These are phyloP conservation scores for Pilaira anomala DNA, from an alignment of 192 early-diverging fungal species.

Conservation along the genomic window DNA sequence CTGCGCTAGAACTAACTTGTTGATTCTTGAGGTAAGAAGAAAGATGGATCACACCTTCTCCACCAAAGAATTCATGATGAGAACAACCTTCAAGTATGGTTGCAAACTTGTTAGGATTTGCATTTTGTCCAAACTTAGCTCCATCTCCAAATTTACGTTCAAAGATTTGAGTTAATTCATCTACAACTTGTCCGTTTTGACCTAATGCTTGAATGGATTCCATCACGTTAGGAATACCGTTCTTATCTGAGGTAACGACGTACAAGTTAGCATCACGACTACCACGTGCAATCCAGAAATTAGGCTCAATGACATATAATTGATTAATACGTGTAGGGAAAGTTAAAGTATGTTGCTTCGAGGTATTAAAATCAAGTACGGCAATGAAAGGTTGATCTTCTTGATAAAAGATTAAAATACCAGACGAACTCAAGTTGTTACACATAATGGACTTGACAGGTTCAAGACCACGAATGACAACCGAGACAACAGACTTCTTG, in stretches of 20 bases:
- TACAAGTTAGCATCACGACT: conserved; percentile 39
- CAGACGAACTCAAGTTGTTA: conserved; percentile 30
- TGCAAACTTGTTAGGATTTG: neutral
- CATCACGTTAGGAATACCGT: conserved; percentile 11
- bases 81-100: conserved; percentile 19
- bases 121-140: neutral
- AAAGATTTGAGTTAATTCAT: conserved; percentile 1
- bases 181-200: conserved; percentile 22
- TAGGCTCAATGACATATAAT: conserved; percentile 41
- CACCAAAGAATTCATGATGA: conserved; percentile 1
- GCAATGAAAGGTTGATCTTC: conserved; percentile 42
- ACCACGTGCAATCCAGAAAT: conserved; percentile 48
- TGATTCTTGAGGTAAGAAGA: conserved; percentile 13
- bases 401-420: conserved; percentile 55
- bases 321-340: conserved; percentile 44
- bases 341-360: conserved; percentile 45
- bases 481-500: conserved; percentile 46
- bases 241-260: conserved; percentile 30
- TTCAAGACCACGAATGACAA: conserved; percentile 40
- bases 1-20: neutral
- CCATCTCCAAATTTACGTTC: conserved; percentile 7
- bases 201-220: conserved; percentile 23
- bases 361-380: conserved; percentile 55
- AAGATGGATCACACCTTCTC: neutral
- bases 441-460: conserved; percentile 47